phyloP scores from a whole-genome alignment of 768 basidiomycete species.

The Agrocybe praecox region DNA sequence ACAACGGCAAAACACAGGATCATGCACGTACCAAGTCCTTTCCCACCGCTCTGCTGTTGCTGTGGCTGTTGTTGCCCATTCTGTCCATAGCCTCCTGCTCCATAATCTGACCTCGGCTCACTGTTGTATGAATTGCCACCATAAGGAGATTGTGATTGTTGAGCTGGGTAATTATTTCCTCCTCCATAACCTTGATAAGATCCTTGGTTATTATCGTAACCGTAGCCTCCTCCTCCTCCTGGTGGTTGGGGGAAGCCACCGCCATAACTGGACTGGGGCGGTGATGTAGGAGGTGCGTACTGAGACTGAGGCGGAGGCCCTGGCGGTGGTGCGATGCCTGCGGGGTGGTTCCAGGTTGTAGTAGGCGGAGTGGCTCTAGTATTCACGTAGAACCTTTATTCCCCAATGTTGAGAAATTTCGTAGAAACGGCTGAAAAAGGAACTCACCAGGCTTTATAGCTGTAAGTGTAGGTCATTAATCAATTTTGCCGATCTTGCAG shows the following conservation, averaged over 20 bases:
- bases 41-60: slow-evolving; percentile 8
- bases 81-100: slow-evolving; percentile 21
- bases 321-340: slow-evolving; percentile 36
- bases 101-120: slow-evolving; percentile 6
- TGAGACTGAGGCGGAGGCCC: slow-evolving; percentile 48
- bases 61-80: slow-evolving; percentile 1
- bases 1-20: slow-evolving; percentile 10
- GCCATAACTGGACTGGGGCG: slow-evolving; percentile 38
- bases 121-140: background rate
- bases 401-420: background rate
- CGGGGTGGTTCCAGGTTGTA: slow-evolving; percentile 63
- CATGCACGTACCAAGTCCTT: slow-evolving; percentile 9
- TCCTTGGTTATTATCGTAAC: slow-evolving; percentile 30
- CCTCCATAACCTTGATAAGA: slow-evolving; percentile 25
- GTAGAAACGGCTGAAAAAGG: background rate
- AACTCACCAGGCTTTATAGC: slow-evolving; percentile 66
- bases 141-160: slow-evolving; percentile 14
- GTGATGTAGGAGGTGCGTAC: slow-evolving; percentile 46
- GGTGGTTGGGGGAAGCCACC: slow-evolving; percentile 5
- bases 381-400: slow-evolving; percentile 76
- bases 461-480: slow-evolving; percentile 10
- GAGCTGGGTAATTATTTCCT: slow-evolving; percentile 16
- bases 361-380: slow-evolving; percentile 61
- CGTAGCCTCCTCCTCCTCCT: slow-evolving; percentile 11
- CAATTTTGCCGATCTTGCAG: slow-evolving; percentile 16